Evolutionary conservation across 2,329 filamentous ascomycete genomes (phyloP).

Genomic region (Alternaria postmessia): DNA sequence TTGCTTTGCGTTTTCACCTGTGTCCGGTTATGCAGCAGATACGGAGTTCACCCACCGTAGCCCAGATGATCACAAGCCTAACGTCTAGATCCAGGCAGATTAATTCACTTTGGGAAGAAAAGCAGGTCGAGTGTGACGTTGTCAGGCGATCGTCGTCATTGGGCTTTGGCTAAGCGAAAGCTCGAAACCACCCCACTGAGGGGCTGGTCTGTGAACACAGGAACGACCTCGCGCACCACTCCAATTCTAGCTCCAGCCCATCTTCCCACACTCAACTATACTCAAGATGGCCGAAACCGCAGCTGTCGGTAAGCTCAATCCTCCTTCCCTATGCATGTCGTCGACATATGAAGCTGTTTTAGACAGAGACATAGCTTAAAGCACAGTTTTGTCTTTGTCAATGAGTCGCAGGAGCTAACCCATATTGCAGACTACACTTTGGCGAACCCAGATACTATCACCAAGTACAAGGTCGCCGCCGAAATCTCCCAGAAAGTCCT

Average conservation of each 20-base stretch:
- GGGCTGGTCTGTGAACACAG: slow-evolving; percentile 45
- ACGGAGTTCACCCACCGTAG: neutral
- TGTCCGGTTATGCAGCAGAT: neutral
- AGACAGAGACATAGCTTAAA: slow-evolving; percentile 13
- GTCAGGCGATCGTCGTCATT: slow-evolving; percentile 33
- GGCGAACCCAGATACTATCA: slow-evolving; percentile 91
- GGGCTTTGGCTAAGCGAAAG: slow-evolving; percentile 41
- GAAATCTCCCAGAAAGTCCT: slow-evolving; percentile 96
- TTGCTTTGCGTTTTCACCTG: neutral
- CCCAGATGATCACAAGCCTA: slow-evolving; percentile 8
- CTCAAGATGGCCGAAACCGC: slow-evolving; percentile 49
- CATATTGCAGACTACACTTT: slow-evolving; percentile 77
- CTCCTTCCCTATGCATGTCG: neutral
- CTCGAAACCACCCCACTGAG: slow-evolving; percentile 38
- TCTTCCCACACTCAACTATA: slow-evolving; percentile 29
- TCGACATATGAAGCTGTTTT: neutral
- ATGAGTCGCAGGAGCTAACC: slow-evolving; percentile 38
- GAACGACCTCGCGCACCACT: slow-evolving; percentile 34
- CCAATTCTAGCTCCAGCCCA: slow-evolving; percentile 32
- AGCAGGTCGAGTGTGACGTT: slow-evolving; percentile 17
- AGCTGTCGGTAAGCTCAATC: slow-evolving; percentile 38
- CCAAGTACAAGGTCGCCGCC: slow-evolving; percentile 98
- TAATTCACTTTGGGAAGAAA: neutral
- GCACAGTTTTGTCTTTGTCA: slow-evolving; percentile 22
- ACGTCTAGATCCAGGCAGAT: slow-evolving; percentile 9